Evolutionary conservation across 306 rosid genomes (phyloP), one percentile per base, ranked within the genome.

Genomic region (Begonia loranthoides): DNA sequence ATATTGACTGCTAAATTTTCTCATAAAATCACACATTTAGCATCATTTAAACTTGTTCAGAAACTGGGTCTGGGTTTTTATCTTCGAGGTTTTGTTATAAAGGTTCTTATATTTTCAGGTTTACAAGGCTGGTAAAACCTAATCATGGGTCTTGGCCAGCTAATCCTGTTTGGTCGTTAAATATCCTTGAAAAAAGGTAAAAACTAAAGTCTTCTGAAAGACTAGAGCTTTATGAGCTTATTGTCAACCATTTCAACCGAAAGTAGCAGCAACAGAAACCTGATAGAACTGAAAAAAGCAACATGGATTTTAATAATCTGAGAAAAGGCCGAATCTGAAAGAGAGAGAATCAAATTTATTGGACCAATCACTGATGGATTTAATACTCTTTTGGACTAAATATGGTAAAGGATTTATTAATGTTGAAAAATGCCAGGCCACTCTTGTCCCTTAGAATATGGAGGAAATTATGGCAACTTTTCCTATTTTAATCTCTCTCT

Each of bases 391-490:
- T 28, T 28, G 8, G 36, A 28, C 36, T 2, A 28, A 28, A 28
- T 28, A 28, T 28, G 36, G 36, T 28, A 7, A 5, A 28, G 36
- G 36, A 28, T 28, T 28, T 28, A 28, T 4, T 28, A 28, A 28
- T 28, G 36, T 60, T 45, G 49, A 63, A 79, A 71, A 51, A 81
- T 76, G 86, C 71, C 82, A 61, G 78, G 75, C 90, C 84, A 71
- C 69, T 76, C 58, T 67, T 82, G 80, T 78, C 80, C 87, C 82
- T 73, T 70, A 60, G 83, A 80, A 82, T 92, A 82, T 80, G 94
- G 92, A 82, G 84, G 74, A 86, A 90, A 86, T 90, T 90, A 80
- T 82, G 97, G 77, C 87, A 68, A 61, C 71, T 73, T 44, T 70
- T 47, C 60, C 66, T 41, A 39, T 41, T 41, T 51, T 40, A 17